A percentile compares a stretch with the other conserved stretches of the same genome.
Conservation (phyloP, 1,139 yeast species). For the Sugiyamaella xylanicola region DNA sequence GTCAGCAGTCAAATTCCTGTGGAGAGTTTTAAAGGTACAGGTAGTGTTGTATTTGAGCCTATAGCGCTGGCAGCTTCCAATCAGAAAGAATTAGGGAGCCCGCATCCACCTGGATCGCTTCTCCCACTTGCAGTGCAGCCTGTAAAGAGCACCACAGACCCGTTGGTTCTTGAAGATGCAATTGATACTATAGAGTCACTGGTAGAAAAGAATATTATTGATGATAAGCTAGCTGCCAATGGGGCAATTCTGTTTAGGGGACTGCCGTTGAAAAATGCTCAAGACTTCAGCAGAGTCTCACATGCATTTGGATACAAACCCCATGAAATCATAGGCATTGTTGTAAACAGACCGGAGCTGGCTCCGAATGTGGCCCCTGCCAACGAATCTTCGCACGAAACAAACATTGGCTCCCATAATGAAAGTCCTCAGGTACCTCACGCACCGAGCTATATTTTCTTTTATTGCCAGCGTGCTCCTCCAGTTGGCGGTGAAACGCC, state of each 20-base stretch:
- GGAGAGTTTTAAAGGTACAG: neutral
- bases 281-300: slow-evolving; percentile 22
- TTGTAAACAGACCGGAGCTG: slow-evolving; percentile 24
- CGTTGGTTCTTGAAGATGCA: slow-evolving; percentile 18
- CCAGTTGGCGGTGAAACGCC: slow-evolving; percentile 26
- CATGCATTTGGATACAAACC: slow-evolving; percentile 26
- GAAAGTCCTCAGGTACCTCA: slow-evolving; percentile 28
- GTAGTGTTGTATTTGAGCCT: slow-evolving; percentile 12
- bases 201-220: slow-evolving; percentile 15
- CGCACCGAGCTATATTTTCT: slow-evolving; percentile 26
- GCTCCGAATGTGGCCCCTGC: slow-evolving; percentile 28
- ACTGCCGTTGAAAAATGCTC: slow-evolving; percentile 22
- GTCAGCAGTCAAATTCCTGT: neutral
- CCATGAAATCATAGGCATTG: slow-evolving; percentile 27
- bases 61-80: slow-evolving; percentile 19
- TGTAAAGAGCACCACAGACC: neutral
- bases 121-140: slow-evolving; percentile 24
- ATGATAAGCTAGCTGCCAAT: slow-evolving; percentile 18
- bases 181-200: slow-evolving; percentile 18
- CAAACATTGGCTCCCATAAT: slow-evolving; percentile 22
- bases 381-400: slow-evolving; percentile 23
- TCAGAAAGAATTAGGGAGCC: slow-evolving; percentile 19
- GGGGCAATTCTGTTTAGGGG: slow-evolving; percentile 25
- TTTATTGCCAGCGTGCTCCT: slow-evolving; percentile 23
- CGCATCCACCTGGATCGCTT: slow-evolving; percentile 20